Conservation (phyloP, 345 rosid species). For the Ailanthus altissimus region DNA sequence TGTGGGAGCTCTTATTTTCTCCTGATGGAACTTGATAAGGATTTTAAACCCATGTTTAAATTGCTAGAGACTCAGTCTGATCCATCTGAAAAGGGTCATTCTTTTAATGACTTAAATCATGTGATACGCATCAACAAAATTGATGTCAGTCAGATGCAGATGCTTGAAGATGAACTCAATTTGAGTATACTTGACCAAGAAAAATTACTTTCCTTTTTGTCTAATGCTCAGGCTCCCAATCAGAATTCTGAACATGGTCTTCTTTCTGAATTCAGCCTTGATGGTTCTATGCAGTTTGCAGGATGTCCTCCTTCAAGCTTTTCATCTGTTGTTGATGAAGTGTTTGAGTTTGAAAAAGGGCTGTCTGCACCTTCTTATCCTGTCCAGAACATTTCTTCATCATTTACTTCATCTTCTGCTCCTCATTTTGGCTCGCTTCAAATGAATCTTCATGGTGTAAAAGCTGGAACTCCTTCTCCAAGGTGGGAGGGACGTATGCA, state of each 20-base stretch:
- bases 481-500: slow-evolving; percentile 62
- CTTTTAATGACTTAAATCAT: slow-evolving; percentile 54
- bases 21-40: slow-evolving; percentile 89
- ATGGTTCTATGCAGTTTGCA: slow-evolving; percentile 49
- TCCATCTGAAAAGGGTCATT: slow-evolving; percentile 52
- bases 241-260: slow-evolving; percentile 55
- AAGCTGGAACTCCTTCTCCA: slow-evolving; percentile 51
- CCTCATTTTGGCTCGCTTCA: slow-evolving; percentile 55
- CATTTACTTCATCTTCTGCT: slow-evolving; percentile 47
- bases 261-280: slow-evolving; percentile 57
- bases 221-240: slow-evolving; percentile 44
- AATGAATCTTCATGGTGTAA: slow-evolving; percentile 42
- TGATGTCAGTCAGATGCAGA: slow-evolving; percentile 78
- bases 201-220: slow-evolving; percentile 52
- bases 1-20: slow-evolving; percentile 80
- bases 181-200: slow-evolving; percentile 58
- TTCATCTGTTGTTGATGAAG: slow-evolving; percentile 86
- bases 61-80: slow-evolving; percentile 66
- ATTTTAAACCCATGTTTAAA: slow-evolving; percentile 85
- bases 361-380: slow-evolving; percentile 45
- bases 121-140: slow-evolving; percentile 66
- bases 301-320: slow-evolving; percentile 64
- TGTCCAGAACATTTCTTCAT: slow-evolving; percentile 47
- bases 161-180: slow-evolving; percentile 83
- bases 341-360: slow-evolving; percentile 85